Evolutionary conservation across 208 protist genomes (phyloP).

Genomic region (Trypanosoma lewisi): DNA sequence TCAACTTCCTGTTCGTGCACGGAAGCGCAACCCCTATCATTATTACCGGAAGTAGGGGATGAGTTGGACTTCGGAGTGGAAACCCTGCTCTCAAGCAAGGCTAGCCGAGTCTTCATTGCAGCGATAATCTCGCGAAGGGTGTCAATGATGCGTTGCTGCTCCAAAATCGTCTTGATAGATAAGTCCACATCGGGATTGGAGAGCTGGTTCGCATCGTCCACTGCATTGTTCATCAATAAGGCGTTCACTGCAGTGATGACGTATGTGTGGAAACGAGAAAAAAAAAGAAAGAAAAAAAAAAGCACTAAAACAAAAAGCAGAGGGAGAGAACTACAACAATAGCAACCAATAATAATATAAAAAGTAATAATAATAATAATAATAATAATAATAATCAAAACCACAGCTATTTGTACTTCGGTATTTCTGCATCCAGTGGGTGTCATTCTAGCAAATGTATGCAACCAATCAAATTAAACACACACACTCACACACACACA

Average conservation of each 20-base stretch:
- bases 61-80: not conserved
- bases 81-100: conserved; percentile 9
- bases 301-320: conserved; percentile 7
- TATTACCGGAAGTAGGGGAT: not conserved
- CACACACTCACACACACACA: not conserved
- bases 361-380: not conserved
- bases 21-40: not conserved
- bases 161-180: conserved; percentile 54
- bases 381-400: not conserved
- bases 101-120: conserved; percentile 41
- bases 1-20: not conserved
- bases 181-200: conserved; percentile 27
- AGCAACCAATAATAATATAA: not conserved
- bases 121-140: conserved; percentile 55
- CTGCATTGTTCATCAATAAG: not conserved
- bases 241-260: not conserved
- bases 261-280: conserved; percentile 12
- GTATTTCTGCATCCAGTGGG: not conserved
- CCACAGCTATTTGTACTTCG: not conserved
- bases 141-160: conserved; percentile 72
- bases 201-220: conserved; percentile 13
- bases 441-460: not conserved
- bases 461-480: not conserved
- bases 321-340: not conserved
- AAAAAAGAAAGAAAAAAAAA: conserved; percentile 9